phyloP scores from a whole-genome alignment of 2,329 filamentous ascomycete species.

The Colletotrichum sp. region DNA sequence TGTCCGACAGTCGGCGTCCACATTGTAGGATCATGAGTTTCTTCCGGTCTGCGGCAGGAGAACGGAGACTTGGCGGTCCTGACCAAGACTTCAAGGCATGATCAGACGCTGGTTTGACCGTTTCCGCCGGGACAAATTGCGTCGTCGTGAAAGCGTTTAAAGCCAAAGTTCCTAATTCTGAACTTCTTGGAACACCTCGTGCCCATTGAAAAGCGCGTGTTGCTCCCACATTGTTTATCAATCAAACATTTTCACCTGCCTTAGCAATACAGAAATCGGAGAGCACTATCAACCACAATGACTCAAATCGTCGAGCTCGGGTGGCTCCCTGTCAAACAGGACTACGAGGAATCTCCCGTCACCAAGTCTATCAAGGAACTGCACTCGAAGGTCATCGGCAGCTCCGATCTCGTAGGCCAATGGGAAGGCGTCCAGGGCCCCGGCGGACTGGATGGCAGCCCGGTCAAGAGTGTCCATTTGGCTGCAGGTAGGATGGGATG shows the following conservation, averaged over 20 bases:
- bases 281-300: background rate
- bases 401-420: background rate
- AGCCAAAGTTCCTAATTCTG: background rate
- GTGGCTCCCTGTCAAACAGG: background rate
- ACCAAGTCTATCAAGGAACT: background rate
- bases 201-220: background rate
- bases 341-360: background rate
- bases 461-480: background rate
- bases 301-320: background rate
- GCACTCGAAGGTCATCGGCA: background rate
- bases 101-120: background rate
- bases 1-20: fast-evolving
- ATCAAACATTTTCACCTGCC: background rate
- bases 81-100: background rate
- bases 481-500: background rate
- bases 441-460: background rate
- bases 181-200: too few species aligned
- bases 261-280: background rate
- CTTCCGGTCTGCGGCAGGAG: background rate
- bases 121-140: background rate
- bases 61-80: background rate
- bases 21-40: background rate
- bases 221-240: background rate
- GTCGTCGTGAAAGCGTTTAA: background rate
- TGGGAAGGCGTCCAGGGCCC: background rate